Base-by-base conservation (phyloP, 2,329 filamentous ascomycete species). In the Paecilomyces formosus region DNA sequence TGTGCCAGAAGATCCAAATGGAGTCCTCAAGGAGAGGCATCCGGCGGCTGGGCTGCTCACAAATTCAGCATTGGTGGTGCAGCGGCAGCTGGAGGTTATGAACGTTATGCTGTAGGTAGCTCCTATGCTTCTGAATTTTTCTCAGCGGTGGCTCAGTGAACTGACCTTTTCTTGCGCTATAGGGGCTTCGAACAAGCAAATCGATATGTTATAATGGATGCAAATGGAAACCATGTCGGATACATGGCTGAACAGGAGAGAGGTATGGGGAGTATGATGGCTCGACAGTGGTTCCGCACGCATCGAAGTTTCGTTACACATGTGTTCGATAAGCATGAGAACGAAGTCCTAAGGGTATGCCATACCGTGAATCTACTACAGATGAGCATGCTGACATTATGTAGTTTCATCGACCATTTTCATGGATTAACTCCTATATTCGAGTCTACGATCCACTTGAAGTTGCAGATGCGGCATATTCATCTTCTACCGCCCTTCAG, bases 111-210 rank as follows among this genome's bases (percentile, higher is more conserved):
- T 86, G 69, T 78, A 58, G 65, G 74, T 70, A 18, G 8, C 8
- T 3, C 39, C 4, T n/a, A 26, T 13, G 55, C 12, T 35, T 35
- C 3, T 13, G 21, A 51, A 21, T 18, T 45, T 9, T 45, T 45
- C n/a, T 18, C 18, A 6, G 9, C n/a, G 6, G 18, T 45, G 28
- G 18, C 53, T 15, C 7, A 13, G 11, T 35, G 51, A 22, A 39
- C 58, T 59, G 35, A 58, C 35, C 22, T 55, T 8, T 59, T 33
- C 12, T 9, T 45, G 30, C 13, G 15, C 8, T 22, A n/a, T 24
- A 77, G 75, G 61, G 85, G 85, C 1, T 87, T 87, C 63, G 85
- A 88, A 70, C 85, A 88, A 68, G 84, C 85, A 12, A 87, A 87
- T 65, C 79, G 80, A 68, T 88, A 88, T 67, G 79, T 85, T 13